Percentiles rank a stretch among this genome's conserved stretches.
phyloP scores from a whole-genome alignment of 305 asterid genomes.

The Striga hermonthica region DNA sequence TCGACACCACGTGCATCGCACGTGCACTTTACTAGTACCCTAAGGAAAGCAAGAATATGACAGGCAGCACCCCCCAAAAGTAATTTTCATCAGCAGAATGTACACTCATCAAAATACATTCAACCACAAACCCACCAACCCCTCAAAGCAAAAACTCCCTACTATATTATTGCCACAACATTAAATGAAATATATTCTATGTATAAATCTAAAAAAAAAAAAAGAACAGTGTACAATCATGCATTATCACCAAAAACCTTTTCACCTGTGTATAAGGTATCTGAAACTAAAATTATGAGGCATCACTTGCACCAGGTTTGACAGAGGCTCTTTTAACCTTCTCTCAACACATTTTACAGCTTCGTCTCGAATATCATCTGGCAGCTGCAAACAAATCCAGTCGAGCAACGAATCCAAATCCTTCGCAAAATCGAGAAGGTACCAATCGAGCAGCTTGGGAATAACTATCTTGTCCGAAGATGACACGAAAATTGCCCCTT shows the following conservation, averaged over 20 bases:
- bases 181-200: neutral
- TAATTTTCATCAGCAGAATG: too few species aligned
- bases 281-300: slow-evolving; percentile 75
- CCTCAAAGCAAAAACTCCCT: neutral
- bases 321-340: slow-evolving; percentile 44
- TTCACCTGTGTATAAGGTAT: slow-evolving; percentile 52
- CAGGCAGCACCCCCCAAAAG: too few species aligned
- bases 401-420: slow-evolving; percentile 69
- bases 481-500: slow-evolving; percentile 73
- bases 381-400: slow-evolving; percentile 81
- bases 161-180: neutral
- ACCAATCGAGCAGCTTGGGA: slow-evolving; percentile 83
- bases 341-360: slow-evolving; percentile 50
- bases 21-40: too few species aligned
- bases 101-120: too few species aligned
- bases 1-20: too few species aligned
- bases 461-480: slow-evolving; percentile 50
- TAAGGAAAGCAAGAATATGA: too few species aligned
- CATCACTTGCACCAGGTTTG: slow-evolving; percentile 49
- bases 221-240: neutral
- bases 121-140: too few species aligned
- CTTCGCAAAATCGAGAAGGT: slow-evolving; percentile 79
- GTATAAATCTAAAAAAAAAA: neutral
- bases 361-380: slow-evolving; percentile 49
- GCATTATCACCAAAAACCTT: neutral